Base-by-base conservation (phyloP, 2,329 filamentous ascomycete genomes). In the Ramichloridium luteum region DNA sequence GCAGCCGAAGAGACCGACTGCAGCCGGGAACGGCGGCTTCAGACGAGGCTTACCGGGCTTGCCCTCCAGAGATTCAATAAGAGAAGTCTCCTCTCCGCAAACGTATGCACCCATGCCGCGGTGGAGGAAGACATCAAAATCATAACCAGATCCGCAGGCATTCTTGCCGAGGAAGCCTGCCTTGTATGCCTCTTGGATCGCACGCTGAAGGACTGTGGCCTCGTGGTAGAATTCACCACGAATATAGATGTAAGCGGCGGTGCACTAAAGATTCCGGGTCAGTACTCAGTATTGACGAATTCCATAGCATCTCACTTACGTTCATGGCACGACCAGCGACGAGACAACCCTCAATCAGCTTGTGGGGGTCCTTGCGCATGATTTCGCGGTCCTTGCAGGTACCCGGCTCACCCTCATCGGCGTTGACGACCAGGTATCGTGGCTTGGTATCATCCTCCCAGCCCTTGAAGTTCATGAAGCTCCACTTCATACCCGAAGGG, bases 371-470 rank as follows among this genome's bases (percentile, higher is more conserved):
- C 67, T 98, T 98, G 64, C 90, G 85, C 90, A 98, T 98, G 49
- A 98, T 98, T 62, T 98, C 90, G 56, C 90, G 80, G 62, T 98
- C 90, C 68, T 98, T 98, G 77, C 90, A 98, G 32, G 90, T 98
- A 60, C 90, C 90, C 16, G 90, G 90, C 64, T 98, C 90, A 54
- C 90, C 90, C 67, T 98, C 90, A 59, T 98, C 90, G 47, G 90
- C 90, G 55, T 98, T 98, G 66, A 98, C 84, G 40, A 98, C 88
- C 34, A 98, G 70, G 57, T 98, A 98, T 53, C 90, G 78, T 45
- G 90, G 90, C 64, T 93, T 93, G 50, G 62, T 80, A 59, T 96
- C 90, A 66, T 98, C 93, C 53, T 98, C 88, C 90, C 90, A 98
- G 52, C 85, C 90, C 65, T 94, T 94, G 70, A 88, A 86, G 71